Evolutionary conservation across 305 asterid genomes (phyloP).

Genomic region (Nicotiana rustica): DNA sequence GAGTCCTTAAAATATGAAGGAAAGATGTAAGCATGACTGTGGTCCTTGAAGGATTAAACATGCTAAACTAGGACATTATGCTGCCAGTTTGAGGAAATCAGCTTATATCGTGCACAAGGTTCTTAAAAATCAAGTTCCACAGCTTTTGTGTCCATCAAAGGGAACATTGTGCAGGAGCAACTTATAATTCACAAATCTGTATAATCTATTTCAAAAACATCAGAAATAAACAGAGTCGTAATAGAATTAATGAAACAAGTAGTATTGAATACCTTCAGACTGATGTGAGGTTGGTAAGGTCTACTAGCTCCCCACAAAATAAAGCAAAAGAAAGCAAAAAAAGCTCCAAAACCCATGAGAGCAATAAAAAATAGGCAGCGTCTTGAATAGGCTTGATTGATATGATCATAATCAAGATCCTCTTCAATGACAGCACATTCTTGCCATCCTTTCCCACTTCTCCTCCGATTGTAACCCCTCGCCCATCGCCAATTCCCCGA

Average conservation of each 20-base stretch:
- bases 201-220: too few species aligned
- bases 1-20: background rate
- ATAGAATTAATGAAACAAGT: too few species aligned
- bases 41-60: background rate
- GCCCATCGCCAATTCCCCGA: conserved; percentile 45
- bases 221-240: too few species aligned
- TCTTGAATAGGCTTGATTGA: conserved; percentile 23
- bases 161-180: background rate
- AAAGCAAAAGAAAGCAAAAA: conserved; percentile 51
- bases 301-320: conserved; percentile 61
- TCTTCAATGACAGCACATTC: conserved; percentile 40
- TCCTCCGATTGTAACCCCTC: conserved; percentile 39
- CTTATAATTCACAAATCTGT: too few species aligned
- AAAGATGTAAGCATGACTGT: background rate
- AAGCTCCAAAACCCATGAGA: conserved; percentile 35
- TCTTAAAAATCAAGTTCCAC: background rate
- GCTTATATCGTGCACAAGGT: background rate
- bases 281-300: conserved; percentile 52
- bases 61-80: background rate
- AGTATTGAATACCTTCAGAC: conserved; percentile 51
- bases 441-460: conserved; percentile 49
- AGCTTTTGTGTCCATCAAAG: background rate
- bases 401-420: conserved; percentile 42
- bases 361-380: conserved; percentile 40
- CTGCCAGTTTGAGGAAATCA: background rate